Conservation (phyloP, 2,329 filamentous ascomycete species). For the Dothideomycetidae sp. region DNA sequence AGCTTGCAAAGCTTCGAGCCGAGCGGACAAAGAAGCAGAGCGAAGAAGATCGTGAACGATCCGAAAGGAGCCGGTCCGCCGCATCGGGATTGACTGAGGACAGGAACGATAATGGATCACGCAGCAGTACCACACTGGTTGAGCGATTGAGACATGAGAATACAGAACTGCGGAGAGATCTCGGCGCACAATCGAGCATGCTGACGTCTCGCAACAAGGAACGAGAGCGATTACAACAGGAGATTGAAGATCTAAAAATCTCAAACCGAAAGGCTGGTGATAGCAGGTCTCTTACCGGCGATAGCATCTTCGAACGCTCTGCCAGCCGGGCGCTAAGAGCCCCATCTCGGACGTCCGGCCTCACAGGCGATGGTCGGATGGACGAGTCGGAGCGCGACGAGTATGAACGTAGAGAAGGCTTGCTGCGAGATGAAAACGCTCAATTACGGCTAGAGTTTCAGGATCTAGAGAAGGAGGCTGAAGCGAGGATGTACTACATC, state of each 20-base stretch:
- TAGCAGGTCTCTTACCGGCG: constrained; percentile 50
- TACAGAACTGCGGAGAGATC: constrained; percentile 76
- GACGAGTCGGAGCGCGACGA: constrained; percentile 73
- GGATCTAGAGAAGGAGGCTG: constrained; percentile 68
- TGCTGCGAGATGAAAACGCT: constrained; percentile 74
- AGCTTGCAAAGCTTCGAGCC: constrained; percentile 43
- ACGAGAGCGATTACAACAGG: constrained; percentile 85
- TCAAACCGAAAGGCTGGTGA: constrained; percentile 57
- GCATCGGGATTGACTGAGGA: constrained; percentile 15
- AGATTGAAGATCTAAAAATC: constrained; percentile 93
- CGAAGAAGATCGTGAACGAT: constrained; percentile 1
- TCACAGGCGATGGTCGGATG: constrained; percentile 47
- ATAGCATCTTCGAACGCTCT: constrained; percentile 88
- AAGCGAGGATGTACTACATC: constrained; percentile 66
- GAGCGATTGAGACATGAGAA: constrained; percentile 86
- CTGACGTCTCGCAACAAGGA: constrained; percentile 89
- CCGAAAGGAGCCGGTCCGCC: constrained; percentile 34
- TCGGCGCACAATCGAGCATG: constrained; percentile 94
- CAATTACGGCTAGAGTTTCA: constrained; percentile 80
- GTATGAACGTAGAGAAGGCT: constrained; percentile 68
- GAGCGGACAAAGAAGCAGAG: constrained; percentile 25
- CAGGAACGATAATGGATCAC: constrained; percentile 35
- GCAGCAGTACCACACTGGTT: constrained; percentile 56
- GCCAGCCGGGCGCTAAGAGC: constrained; percentile 70
- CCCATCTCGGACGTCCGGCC: constrained; percentile 57